Evolutionary conservation across 768 basidiomycete genomes (phyloP), one percentile per base, ranked within the genome.

Genomic region (Boletus rufocinnamomeus): DNA sequence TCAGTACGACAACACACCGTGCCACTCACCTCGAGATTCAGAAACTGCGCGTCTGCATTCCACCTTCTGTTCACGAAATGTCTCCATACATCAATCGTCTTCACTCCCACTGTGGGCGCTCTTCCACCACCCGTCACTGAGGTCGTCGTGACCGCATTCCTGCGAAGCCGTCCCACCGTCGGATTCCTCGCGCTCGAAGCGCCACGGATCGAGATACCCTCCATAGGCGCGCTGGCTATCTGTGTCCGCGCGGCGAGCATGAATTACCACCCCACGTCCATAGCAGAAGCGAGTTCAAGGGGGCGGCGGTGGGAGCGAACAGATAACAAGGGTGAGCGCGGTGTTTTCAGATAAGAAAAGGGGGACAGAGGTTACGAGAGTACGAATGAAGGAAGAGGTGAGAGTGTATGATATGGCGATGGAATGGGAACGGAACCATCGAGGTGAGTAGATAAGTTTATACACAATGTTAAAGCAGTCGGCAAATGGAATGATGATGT

Each of bases 11-110:
- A 30, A 13, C 14, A 49, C 27, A 51, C 13, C 1, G 37, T 41
- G 16, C 17, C 27, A 76, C 89, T 73, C 70, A 92, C 93, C 79
- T 92, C 89, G 53, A 95, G 84, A 69, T 95, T 91, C 41, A 95
- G 78, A 69, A 87, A 91, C 63, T 80, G 83, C 4, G 76, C 69
- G 50, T 89, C 84, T 2, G 84, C 69, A 72, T 91, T 86, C 80
- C 84, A 95, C 51, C 93, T 81, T 59, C 78, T 84, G 60, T 84
- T 74, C 40, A 95, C 86, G 65, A 93, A 81, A 64, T 88, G 82
- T 66, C 81, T 80, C 89, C 91, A 92, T n/a, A 83, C 72, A 57
- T 90, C 87, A 28, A 93, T 74, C 28, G 73, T 64, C 72, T 76
- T 73, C 73, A 78, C 57, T 50, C 66, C 63, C 41, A 60, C 64